These are phyloP conservation scores for Ceratocystis diversiconidia DNA, from an alignment of 2,329 filamentous ascomycete genomes.

Conservation along the genomic window DNA sequence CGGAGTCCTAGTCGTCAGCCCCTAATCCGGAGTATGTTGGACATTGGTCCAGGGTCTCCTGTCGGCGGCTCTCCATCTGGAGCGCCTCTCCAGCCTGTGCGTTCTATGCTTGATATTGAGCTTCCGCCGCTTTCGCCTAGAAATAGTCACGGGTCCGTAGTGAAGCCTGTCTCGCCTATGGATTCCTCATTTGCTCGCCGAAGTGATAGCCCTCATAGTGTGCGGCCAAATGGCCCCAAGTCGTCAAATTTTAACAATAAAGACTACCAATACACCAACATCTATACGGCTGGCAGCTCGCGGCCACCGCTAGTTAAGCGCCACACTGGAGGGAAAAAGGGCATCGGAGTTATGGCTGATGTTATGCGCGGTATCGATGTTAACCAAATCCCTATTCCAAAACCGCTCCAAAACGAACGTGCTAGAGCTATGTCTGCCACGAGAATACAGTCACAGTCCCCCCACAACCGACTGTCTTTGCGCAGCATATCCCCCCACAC, in stretches of 20 bases:
- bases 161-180: conserved; percentile 16
- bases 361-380: conserved; percentile 40
- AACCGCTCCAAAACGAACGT: conserved; percentile 28
- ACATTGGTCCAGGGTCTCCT: conserved; percentile 33
- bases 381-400: conserved; percentile 34
- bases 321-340: conserved; percentile 32
- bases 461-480: conserved; percentile 31
- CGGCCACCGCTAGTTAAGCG: conserved; percentile 35
- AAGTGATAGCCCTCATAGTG: conserved; percentile 20
- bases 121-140: conserved; percentile 21
- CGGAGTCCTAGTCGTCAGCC: conserved; percentile 27
- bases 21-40: conserved; percentile 52
- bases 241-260: conserved; percentile 30
- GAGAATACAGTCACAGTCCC: conserved; percentile 39
- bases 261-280: conserved; percentile 49
- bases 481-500: conserved; percentile 32
- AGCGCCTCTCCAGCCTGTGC: conserved; percentile 33
- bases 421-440: conserved; percentile 22
- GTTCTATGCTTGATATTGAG: conserved; percentile 40
- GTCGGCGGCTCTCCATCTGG: conserved; percentile 26
- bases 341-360: conserved; percentile 34
- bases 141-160: conserved; percentile 8
- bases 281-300: conserved; percentile 38
- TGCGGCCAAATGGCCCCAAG: conserved; percentile 25
- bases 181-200: conserved; percentile 5